A percentile compares a stretch with the other conserved stretches of the same genome.
Evolutionary conservation across 192 early-diverging fungal species (phyloP).

Genomic region (Phycomyces blakesleeanus): DNA sequence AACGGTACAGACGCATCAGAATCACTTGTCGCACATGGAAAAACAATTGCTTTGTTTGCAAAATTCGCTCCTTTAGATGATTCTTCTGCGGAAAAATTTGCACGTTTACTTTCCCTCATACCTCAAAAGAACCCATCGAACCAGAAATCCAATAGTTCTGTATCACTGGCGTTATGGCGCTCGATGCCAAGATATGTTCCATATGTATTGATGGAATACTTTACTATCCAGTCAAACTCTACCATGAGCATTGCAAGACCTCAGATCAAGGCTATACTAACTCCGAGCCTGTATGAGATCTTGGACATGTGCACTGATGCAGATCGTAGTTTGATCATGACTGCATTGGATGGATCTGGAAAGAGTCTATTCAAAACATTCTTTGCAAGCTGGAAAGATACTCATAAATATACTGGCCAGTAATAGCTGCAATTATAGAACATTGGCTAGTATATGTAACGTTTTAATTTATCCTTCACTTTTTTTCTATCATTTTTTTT

Average conservation of each 20-base stretch:
- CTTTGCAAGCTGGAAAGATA: slow-evolving; percentile 45
- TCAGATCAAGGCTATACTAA: slow-evolving; percentile 41
- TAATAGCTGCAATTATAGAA: slow-evolving; percentile 17
- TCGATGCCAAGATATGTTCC: slow-evolving; percentile 49
- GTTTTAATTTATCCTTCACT: too few relatives aligned
- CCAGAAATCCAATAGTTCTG: background rate
- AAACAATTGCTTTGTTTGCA: slow-evolving; percentile 27
- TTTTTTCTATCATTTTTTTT: too few relatives aligned
- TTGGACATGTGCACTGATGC: slow-evolving; percentile 62
- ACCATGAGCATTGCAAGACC: slow-evolving; percentile 40
- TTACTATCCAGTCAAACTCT: slow-evolving; percentile 52
- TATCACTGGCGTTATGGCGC: background rate
- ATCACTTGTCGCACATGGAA: slow-evolving; percentile 10
- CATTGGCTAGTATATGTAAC: too few relatives aligned
- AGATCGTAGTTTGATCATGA: slow-evolving; percentile 64
- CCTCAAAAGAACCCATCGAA: slow-evolving; percentile 9
- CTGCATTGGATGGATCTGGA: slow-evolving; percentile 51
- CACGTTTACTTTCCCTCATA: slow-evolving; percentile 13
- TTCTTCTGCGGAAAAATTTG: slow-evolving; percentile 18
- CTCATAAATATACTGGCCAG: slow-evolving; percentile 55
- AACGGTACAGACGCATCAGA: slow-evolving; percentile 20
- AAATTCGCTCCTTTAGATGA: slow-evolving; percentile 33
- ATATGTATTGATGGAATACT: slow-evolving; percentile 50
- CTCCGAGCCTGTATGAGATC: slow-evolving; percentile 54
- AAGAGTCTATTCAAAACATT: slow-evolving; percentile 49